These are phyloP conservation scores for Neofusicoccum kwambonambiense DNA, from an alignment of 2,329 filamentous ascomycete genomes.

Conservation along the genomic window DNA sequence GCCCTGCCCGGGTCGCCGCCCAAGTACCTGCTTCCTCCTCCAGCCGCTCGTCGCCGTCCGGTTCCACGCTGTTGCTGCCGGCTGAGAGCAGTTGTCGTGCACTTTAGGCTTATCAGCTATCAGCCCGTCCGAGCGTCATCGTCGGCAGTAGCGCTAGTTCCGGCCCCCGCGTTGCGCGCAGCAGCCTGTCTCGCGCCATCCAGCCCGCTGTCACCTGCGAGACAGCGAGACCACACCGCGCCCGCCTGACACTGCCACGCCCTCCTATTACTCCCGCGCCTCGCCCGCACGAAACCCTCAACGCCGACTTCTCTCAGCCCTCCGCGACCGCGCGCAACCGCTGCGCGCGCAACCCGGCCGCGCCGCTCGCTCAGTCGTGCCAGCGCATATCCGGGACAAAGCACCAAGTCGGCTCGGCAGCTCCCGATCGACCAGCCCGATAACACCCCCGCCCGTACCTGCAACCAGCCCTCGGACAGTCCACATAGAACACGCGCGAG, in stretches of 20 bases:
- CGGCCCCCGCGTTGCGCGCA: conserved; percentile 1
- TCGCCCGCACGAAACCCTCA: background rate
- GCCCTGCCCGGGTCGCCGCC: background rate
- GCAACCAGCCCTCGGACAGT: background rate
- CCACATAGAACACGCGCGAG: background rate
- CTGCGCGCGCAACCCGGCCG: background rate
- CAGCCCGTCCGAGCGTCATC: conserved; percentile 7
- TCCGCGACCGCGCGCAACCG: background rate
- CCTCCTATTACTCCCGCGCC: conserved; percentile 7
- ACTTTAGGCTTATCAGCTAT: conserved; percentile 3
- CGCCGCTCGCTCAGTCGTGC: conserved; percentile 1
- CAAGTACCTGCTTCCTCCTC: background rate
- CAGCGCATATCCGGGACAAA: conserved; percentile 15
- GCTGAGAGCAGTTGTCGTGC: background rate
- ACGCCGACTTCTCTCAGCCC: background rate
- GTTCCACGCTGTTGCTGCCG: background rate
- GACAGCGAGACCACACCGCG: background rate
- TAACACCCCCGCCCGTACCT: background rate
- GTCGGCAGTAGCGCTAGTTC: background rate
- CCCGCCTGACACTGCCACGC: conserved; percentile 17
- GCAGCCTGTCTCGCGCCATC: background rate
- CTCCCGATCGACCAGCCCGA: conserved; percentile 7
- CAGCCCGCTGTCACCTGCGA: conserved; percentile 7
- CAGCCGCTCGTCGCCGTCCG: background rate
- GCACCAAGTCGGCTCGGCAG: conserved; percentile 1